Percentiles rank a stretch among this genome's conserved stretches.
phyloP scores from a whole-genome alignment of 169 alveolate genomes.

The Theileria parva region DNA sequence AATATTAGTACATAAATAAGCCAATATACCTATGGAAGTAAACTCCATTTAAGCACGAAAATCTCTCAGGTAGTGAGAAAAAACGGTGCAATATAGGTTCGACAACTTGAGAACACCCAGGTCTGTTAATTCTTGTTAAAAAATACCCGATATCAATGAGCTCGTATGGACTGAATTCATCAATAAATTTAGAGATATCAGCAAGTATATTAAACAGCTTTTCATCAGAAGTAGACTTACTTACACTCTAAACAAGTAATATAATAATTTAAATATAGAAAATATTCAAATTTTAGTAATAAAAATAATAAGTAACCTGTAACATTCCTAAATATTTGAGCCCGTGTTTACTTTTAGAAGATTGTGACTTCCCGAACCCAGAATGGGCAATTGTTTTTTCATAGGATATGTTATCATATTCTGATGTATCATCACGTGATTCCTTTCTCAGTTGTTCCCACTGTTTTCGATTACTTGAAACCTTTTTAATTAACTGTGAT shows the following conservation, averaged over 20 bases:
- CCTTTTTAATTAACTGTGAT: neutral
- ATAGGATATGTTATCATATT: neutral
- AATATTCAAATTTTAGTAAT: neutral
- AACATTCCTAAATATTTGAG: constrained; percentile 26
- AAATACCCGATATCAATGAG: constrained; percentile 59
- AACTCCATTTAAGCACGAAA: constrained; percentile 64
- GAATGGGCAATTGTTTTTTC: constrained; percentile 3
- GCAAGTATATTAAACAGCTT: constrained; percentile 20
- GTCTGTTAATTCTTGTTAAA: constrained; percentile 49
- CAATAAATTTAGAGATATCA: constrained; percentile 43
- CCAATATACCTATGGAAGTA: constrained; percentile 48
- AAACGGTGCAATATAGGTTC: constrained; percentile 63
- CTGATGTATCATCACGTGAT: neutral
- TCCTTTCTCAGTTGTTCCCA: constrained; percentile 13
- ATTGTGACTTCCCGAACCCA: constrained; percentile 48
- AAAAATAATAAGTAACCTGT: constrained; percentile 6
- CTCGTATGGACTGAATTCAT: constrained; percentile 60
- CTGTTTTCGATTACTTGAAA: neutral
- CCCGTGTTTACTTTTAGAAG: constrained; percentile 37
- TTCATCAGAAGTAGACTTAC: constrained; percentile 19
- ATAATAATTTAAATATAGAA: neutral
- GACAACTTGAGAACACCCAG: constrained; percentile 36
- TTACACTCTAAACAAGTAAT: constrained; percentile 16
- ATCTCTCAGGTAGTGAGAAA: constrained; percentile 63
- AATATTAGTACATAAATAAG: neutral